Evolutionary conservation across 1,284 basidiomycete species (phyloP).

Genomic region (Neolentinus lepideus): DNA sequence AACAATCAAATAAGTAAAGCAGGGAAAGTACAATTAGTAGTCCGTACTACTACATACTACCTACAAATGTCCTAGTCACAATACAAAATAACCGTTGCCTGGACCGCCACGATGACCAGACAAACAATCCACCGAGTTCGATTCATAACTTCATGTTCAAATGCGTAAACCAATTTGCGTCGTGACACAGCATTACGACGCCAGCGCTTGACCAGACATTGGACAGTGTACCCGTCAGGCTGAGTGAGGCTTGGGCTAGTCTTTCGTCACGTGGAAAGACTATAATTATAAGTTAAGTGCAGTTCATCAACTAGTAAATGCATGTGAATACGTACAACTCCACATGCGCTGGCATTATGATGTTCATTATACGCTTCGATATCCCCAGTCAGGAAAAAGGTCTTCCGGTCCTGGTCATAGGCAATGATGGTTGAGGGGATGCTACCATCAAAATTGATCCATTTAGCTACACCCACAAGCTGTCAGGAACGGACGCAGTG

Average conservation of each 20-base stretch:
- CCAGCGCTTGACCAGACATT: not conserved
- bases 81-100: not conserved
- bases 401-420: conserved; percentile 26
- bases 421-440: conserved; percentile 25
- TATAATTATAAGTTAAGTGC: not conserved
- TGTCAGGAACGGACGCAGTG: not conserved
- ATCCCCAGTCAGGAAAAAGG: conserved; percentile 31
- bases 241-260: not conserved
- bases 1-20: not conserved
- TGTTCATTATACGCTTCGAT: conserved; percentile 26
- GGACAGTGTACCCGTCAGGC: too few species aligned
- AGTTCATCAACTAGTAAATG: not conserved
- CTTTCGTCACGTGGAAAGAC: not conserved
- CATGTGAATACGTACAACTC: conserved; percentile 21
- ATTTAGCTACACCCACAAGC: conserved; percentile 22
- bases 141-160: not conserved
- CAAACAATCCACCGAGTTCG: not conserved
- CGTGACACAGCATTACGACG: not conserved
- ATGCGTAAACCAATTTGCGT: not conserved
- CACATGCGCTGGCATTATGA: conserved; percentile 18
- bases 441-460: conserved; percentile 30
- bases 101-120: not conserved
- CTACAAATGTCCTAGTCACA: not conserved
- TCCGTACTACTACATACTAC: conserved; percentile 1
- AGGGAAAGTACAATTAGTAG: conserved; percentile 4